Evolutionary conservation across 148 eudicot species (phyloP).

Genomic region (Drosera capensis): DNA sequence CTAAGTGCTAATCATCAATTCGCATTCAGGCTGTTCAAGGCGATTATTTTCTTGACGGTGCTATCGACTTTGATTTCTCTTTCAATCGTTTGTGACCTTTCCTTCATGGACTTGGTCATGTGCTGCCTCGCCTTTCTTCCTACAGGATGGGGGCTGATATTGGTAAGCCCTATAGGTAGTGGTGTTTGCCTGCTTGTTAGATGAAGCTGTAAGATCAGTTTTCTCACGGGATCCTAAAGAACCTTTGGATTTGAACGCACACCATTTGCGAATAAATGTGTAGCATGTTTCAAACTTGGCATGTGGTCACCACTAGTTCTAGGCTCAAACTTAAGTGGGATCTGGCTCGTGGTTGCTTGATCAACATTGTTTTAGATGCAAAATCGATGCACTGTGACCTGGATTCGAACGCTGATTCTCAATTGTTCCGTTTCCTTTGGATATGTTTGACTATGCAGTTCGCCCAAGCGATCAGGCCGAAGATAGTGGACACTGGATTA

Average conservation of each 20-base stretch:
- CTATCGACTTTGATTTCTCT: slow-evolving; percentile 48
- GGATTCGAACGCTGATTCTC: too few species aligned
- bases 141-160: slow-evolving; percentile 90
- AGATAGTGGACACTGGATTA: slow-evolving; percentile 36
- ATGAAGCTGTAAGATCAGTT: too few species aligned
- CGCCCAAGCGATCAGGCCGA: slow-evolving; percentile 56
- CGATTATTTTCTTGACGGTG: slow-evolving; percentile 54
- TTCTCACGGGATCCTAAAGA: too few species aligned
- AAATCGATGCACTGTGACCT: too few species aligned
- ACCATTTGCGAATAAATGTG: too few species aligned
- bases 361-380: too few species aligned
- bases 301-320: too few species aligned
- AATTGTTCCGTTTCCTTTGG: neutral
- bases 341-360: too few species aligned
- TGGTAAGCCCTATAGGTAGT: slow-evolving; percentile 27
- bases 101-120: slow-evolving; percentile 57
- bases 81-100: slow-evolving; percentile 47
- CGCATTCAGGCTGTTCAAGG: slow-evolving; percentile 76
- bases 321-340: too few species aligned
- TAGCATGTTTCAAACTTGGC: too few species aligned
- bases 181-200: neutral
- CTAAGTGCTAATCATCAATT: slow-evolving; percentile 68
- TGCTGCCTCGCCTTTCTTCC: slow-evolving; percentile 86
- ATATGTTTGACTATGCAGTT: slow-evolving; percentile 22
- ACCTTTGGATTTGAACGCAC: too few species aligned